phyloP scores from a whole-genome alignment of 2,329 filamentous ascomycete species.

The Colletotrichum paranaense region DNA sequence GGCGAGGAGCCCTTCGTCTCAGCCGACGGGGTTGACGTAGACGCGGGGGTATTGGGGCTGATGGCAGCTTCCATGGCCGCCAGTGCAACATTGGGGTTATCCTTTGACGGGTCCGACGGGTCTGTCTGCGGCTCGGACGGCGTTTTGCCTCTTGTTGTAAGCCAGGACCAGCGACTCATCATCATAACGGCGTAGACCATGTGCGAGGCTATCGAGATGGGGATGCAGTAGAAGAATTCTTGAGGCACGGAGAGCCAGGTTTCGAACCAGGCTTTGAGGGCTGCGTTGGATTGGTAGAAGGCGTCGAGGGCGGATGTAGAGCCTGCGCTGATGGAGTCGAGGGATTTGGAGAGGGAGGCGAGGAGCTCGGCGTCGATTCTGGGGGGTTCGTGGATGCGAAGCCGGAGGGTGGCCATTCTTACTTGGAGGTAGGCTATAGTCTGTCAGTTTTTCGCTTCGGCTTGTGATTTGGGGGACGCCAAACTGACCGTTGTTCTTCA shows the following conservation, averaged over 20 bases:
- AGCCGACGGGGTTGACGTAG: not conserved
- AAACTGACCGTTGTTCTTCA: constrained; percentile 52
- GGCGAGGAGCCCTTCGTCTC: not conserved
- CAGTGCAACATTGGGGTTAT: constrained; percentile 6
- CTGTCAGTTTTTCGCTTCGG: not conserved
- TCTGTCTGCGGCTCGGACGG: not conserved
- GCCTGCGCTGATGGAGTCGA: constrained; percentile 50
- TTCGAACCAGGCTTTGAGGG: constrained; percentile 62
- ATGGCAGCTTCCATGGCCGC: constrained; percentile 26
- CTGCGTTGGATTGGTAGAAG: constrained; percentile 60
- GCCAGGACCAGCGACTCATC: constrained; percentile 62
- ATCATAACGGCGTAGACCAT: constrained; percentile 63
- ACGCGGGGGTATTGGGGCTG: not conserved
- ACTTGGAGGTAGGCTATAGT: constrained; percentile 50
- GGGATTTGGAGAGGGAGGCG: constrained; percentile 54
- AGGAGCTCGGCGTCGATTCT: constrained; percentile 53
- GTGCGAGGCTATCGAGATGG: constrained; percentile 57
- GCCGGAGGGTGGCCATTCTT: constrained; percentile 52
- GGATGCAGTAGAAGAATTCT: constrained; percentile 55
- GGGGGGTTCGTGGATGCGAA: constrained; percentile 62
- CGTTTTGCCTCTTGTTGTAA: constrained; percentile 42
- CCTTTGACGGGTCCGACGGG: not conserved
- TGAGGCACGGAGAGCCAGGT: constrained; percentile 58
- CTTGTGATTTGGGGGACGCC: not conserved
- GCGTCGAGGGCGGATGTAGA: constrained; percentile 58